Conservation (phyloP, 1,139 yeast genomes). For the Pichia cactophila region DNA sequence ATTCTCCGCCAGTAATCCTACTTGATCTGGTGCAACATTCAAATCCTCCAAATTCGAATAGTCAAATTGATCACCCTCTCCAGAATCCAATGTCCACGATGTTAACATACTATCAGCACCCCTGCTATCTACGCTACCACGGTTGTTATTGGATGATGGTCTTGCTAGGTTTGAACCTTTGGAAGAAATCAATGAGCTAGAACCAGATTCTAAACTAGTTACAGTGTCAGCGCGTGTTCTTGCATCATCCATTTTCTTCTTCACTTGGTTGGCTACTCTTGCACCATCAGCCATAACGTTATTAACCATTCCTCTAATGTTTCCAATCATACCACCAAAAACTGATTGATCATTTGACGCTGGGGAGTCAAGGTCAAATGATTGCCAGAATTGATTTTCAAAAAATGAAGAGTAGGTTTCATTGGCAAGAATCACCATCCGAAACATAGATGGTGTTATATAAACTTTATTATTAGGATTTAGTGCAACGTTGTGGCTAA, state of each 20-base stretch:
- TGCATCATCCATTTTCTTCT: slow-evolving; percentile 77
- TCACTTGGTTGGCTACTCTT: slow-evolving; percentile 81
- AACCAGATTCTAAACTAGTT: slow-evolving; percentile 7
- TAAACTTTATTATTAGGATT: slow-evolving; percentile 73
- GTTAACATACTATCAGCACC: slow-evolving; percentile 16
- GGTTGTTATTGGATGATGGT: background rate
- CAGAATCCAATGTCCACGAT: slow-evolving; percentile 12
- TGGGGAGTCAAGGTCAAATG: slow-evolving; percentile 59
- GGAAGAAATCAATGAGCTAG: slow-evolving; percentile 1
- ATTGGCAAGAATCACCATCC: slow-evolving; percentile 92
- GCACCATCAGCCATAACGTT: slow-evolving; percentile 88
- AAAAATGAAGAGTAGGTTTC: slow-evolving; percentile 86
- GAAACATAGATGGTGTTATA: slow-evolving; percentile 78
- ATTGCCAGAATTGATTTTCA: slow-evolving; percentile 52
- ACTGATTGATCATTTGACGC: slow-evolving; percentile 31
- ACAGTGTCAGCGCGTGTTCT: slow-evolving; percentile 14
- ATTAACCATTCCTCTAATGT: slow-evolving; percentile 81
- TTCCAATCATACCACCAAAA: slow-evolving; percentile 35
- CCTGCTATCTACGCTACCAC: slow-evolving; percentile 12
- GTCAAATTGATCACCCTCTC: slow-evolving; percentile 6
- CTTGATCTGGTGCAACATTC: slow-evolving; percentile 2
- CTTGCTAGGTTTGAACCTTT: background rate
- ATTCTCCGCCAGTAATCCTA: background rate
- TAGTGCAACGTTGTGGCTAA: slow-evolving; percentile 66
- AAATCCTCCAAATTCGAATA: slow-evolving; percentile 9